A percentile compares a stretch with the other conserved stretches of the same genome.
These are phyloP conservation scores for Quercus ilex DNA, from an alignment of 306 rosid species.

Conservation along the genomic window DNA sequence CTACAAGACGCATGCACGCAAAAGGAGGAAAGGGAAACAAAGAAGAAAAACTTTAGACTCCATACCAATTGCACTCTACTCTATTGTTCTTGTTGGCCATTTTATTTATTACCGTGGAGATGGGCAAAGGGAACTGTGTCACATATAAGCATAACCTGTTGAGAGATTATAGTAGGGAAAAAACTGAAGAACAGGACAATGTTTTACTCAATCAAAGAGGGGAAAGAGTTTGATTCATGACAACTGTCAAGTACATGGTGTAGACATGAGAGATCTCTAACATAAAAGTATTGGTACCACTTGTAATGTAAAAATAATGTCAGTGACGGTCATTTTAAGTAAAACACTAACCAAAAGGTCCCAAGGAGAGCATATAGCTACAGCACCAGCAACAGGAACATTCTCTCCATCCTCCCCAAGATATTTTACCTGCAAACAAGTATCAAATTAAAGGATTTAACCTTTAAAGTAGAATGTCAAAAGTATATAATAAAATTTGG, in stretches of 20 bases:
- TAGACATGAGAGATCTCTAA: neutral
- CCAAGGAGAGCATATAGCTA: conserved; percentile 90
- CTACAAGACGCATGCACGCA: neutral
- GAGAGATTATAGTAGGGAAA: neutral
- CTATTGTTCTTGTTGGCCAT: no score
- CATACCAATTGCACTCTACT: no score
- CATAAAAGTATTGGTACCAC: neutral
- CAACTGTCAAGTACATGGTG: neutral
- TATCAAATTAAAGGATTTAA: conserved; percentile 17
- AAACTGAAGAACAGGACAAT: neutral
- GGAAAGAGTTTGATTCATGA: neutral
- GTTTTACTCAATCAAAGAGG: neutral
- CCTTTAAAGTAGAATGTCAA: neutral
- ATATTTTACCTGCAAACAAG: conserved; percentile 67
- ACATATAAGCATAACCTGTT: neutral
- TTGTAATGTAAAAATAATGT: conserved; percentile 7
- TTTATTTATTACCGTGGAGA: neutral
- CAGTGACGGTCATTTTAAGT: conserved; percentile 12
- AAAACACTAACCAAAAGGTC: conserved; percentile 86
- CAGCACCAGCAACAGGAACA: conserved; percentile 84
- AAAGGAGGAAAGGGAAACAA: neutral
- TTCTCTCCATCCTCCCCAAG: conserved; percentile 93
- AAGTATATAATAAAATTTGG: neutral
- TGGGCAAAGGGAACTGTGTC: neutral
- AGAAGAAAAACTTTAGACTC: no score